Evolutionary conservation across 2,329 filamentous ascomycete genomes (phyloP).

Genomic region (Aspergillus ruber): DNA sequence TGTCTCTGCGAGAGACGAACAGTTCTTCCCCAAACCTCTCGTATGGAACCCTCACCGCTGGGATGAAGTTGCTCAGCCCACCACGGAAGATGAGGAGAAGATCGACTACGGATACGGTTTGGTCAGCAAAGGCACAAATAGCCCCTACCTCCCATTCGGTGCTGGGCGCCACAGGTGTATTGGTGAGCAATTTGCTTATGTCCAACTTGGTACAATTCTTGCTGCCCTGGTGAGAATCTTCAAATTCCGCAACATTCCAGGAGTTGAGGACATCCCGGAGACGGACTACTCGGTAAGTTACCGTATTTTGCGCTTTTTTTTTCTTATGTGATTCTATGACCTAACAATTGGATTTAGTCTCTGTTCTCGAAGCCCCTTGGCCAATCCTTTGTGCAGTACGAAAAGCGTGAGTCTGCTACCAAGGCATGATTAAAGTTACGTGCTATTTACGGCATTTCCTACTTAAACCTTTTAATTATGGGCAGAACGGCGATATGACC

Average conservation of each 20-base stretch:
- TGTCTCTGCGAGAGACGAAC: slow-evolving; percentile 64
- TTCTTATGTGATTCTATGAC: not conserved
- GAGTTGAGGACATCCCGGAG: slow-evolving; percentile 25
- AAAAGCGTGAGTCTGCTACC: slow-evolving; percentile 38
- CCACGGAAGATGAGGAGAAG: slow-evolving; percentile 59
- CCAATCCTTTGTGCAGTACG: slow-evolving; percentile 68
- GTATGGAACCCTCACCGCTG: slow-evolving; percentile 89
- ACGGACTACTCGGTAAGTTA: slow-evolving; percentile 51
- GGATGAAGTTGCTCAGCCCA: slow-evolving; percentile 53
- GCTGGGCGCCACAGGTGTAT: slow-evolving; percentile 91
- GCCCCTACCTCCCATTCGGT: slow-evolving; percentile 89
- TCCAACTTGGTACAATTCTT: slow-evolving; percentile 81
- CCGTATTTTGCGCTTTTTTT: not conserved
- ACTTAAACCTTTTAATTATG: not conserved
- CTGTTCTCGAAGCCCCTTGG: slow-evolving; percentile 68
- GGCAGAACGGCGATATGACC: not conserved
- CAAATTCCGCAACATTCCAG: slow-evolving; percentile 61
- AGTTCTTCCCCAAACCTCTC: slow-evolving; percentile 75
- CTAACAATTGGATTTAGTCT: slow-evolving; percentile 27
- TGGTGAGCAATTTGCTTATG: slow-evolving; percentile 91
- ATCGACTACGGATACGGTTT: slow-evolving; percentile 91
- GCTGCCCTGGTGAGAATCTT: slow-evolving; percentile 70
- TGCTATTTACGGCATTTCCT: not conserved
- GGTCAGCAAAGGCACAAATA: slow-evolving; percentile 82
- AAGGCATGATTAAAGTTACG: slow-evolving; percentile 20